phyloP scores from a whole-genome alignment of 2,329 filamentous ascomycete genomes.

The Alternaria incomplexa region DNA sequence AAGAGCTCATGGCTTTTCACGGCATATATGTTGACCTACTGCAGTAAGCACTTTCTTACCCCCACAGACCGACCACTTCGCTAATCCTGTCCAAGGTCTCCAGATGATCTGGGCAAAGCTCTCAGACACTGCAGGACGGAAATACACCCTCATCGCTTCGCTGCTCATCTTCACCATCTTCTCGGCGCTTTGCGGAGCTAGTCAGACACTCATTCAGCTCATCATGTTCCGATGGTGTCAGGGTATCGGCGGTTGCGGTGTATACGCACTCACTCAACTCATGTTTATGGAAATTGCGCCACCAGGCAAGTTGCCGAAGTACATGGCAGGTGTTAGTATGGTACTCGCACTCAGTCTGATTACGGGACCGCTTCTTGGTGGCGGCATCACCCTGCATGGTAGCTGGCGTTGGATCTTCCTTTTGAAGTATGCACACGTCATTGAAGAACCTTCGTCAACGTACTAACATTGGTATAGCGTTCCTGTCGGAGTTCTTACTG shows the following conservation, averaged over 20 bases:
- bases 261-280: slow-evolving; percentile 36
- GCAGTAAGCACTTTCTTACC: slow-evolving; percentile 25
- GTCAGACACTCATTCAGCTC: slow-evolving; percentile 37
- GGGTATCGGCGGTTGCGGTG: slow-evolving; percentile 43
- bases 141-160: not conserved
- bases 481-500: slow-evolving; percentile 5
- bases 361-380: slow-evolving; percentile 20
- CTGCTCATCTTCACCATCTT: slow-evolving; percentile 36
- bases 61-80: not conserved
- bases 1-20: slow-evolving; percentile 46
- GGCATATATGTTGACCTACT: slow-evolving; percentile 44
- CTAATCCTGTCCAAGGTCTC: not conserved
- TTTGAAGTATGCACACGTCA: slow-evolving; percentile 18
- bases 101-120: slow-evolving; percentile 6
- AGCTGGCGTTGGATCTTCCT: slow-evolving; percentile 29
- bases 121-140: slow-evolving; percentile 16
- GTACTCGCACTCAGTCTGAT: slow-evolving; percentile 13
- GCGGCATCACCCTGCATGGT: slow-evolving; percentile 5
- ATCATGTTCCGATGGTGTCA: slow-evolving; percentile 44
- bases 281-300: slow-evolving; percentile 39
- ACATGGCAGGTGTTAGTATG: slow-evolving; percentile 7
- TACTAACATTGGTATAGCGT: slow-evolving; percentile 12
- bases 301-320: slow-evolving; percentile 6
- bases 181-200: slow-evolving; percentile 40
- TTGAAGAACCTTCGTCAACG: not conserved